Base-by-base conservation (phyloP, 2,329 filamentous ascomycete genomes). In the Venturia asperata region DNA sequence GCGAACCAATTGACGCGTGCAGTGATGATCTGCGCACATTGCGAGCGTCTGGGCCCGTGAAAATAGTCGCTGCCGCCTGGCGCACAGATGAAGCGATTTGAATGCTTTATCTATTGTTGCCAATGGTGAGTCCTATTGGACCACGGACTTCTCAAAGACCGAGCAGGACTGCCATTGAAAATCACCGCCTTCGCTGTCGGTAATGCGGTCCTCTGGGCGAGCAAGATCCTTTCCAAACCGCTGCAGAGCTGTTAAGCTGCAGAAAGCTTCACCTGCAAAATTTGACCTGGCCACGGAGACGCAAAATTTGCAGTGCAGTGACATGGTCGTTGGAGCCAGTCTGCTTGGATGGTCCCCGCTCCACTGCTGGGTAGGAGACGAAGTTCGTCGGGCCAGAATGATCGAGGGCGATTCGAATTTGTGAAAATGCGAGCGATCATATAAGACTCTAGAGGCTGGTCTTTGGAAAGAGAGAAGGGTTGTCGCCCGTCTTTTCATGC, bases 31-130 rank as follows among this genome's bases (percentile, higher is more conserved):
- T 58, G 52, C n/a, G 52, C 30, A 39, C 2, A 58, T 37, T 58
- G 27, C 30, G 49, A 34, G 30, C 21, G 13, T 37, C 52, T 56
- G 30, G 52, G 19, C 15, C 15, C 37, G 30, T 37, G 30, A 37
- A 58, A 17, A 13, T n/a, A 34, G 52, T 37, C 19, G 30, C 52
- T 58, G 52, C 52, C 52, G 30, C 30, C 1, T 37, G 52, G 27
- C 27, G 17, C 30, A 58, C 19, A 24, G 52, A n/a, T n/a, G 37
- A 58, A 37, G 27, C 2, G 13, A 15, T 58, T 34, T n/a, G 27
- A 37, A 15, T 58, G 52, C 27, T 24, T 34, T n/a, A n/a, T n/a
- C n/a, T 19, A 58, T 58, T 17, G 30, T 58, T 58, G 52, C 52
- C 52, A 58, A 5, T 37, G 19, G 4, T n/a, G 30, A 19, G 37